phyloP scores from a whole-genome alignment of 2,329 filamentous ascomycete species.

The Pseudofabraea citricarpa region DNA sequence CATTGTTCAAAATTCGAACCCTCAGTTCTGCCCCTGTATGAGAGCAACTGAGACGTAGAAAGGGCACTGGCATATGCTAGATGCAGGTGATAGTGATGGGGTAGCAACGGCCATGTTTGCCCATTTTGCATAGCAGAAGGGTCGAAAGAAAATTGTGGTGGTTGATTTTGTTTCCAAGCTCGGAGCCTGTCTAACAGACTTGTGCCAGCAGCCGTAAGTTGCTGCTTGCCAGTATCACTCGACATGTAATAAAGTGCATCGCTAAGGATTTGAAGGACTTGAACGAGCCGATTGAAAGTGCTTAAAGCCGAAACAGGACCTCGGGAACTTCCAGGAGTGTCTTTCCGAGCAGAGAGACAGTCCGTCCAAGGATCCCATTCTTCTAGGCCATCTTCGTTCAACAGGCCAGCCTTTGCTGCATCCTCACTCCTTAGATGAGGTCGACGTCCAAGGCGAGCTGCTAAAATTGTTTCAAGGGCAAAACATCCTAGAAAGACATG shows the following conservation, averaged over 20 bases:
- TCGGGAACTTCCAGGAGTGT: slow-evolving; percentile 14
- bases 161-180: slow-evolving; percentile 19
- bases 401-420: slow-evolving; percentile 37
- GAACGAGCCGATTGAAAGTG: slow-evolving; percentile 28
- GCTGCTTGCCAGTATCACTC: slow-evolving; percentile 5
- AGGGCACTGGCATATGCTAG: slow-evolving; percentile 24
- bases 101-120: slow-evolving; percentile 17
- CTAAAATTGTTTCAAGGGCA: slow-evolving; percentile 55
- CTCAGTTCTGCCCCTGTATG: slow-evolving; percentile 12
- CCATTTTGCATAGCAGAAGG: slow-evolving; percentile 13
- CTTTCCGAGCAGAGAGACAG: slow-evolving; percentile 33
- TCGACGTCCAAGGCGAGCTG: slow-evolving; percentile 43
- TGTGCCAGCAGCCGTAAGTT: slow-evolving; percentile 11
- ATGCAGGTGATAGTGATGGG: slow-evolving; percentile 27
- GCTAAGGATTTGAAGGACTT: slow-evolving; percentile 25
- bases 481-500: slow-evolving; percentile 54
- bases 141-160: slow-evolving; percentile 18
- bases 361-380: slow-evolving; percentile 72
- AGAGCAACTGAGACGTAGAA: slow-evolving; percentile 19
- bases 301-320: slow-evolving; percentile 28
- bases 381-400: slow-evolving; percentile 64
- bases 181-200: slow-evolving; percentile 19
- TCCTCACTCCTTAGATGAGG: slow-evolving; percentile 45
- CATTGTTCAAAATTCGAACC: slow-evolving; percentile 22
- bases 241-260: slow-evolving; percentile 18